Base-by-base conservation (phyloP, 164 flowering plant genomes). In the Piper longum region DNA sequence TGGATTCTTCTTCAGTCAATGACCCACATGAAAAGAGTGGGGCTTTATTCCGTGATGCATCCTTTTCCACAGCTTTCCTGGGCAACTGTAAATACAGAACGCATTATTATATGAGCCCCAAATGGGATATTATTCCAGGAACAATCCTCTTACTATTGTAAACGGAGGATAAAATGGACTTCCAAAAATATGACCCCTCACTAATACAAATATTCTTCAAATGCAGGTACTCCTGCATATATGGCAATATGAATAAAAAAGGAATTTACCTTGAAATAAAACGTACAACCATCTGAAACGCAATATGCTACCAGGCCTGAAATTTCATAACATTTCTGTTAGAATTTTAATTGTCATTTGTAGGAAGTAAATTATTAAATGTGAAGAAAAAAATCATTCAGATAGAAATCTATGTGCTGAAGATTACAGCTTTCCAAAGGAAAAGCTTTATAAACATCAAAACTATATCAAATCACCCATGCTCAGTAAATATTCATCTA, bases 301-400 rank as follows among this genome's bases (percentile, higher is more conserved):
- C 95, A 88, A 67, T 93, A 90, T 67, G 97, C 97, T 69, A 77
- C 92, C 82, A 82, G 73, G 48, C 98, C 98, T 93, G 63, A 60
- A 70, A 41, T 62, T 6, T 60, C 11, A 42, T 40, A 14, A 12
- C 66, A 41, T 64, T 36, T 41, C 40, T 19, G 6, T 26, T 1
- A 60, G 62, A 60, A 26, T 26, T 26, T 26, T 26, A 26, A 26
- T 39, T 16, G 16, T 13, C 2, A 42, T 16, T 39, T 14, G n/a
- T 60, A 7, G 41, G 60, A 13, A 4, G 4, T 41, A 57, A 5
- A n/a, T 4, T 18, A 57, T 26, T 26, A 26, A 26, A 26, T 26
- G 36, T 26, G 2, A 26, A 26, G 36, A 26, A 26, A 26, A 26
- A 2, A 26, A 26, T 26, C 36, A 26, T 26, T 26, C 36, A 26